phyloP scores from a whole-genome alignment of 306 rosid species.

The Cicer pinnatifidum region DNA sequence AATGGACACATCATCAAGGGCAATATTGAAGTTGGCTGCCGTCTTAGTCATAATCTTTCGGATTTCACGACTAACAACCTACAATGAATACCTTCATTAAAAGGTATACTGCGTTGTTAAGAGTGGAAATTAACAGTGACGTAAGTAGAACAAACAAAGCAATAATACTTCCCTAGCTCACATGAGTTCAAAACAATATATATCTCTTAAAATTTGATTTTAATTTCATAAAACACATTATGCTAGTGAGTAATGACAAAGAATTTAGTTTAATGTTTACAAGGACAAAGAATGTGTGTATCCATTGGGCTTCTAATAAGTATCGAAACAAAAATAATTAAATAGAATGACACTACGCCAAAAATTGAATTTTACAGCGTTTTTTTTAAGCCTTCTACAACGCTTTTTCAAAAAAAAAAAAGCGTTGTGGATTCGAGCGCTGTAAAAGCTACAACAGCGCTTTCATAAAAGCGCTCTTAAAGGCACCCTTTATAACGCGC shows the following conservation, averaged over 20 bases:
- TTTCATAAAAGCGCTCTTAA: too few species aligned
- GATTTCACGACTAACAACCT: slow-evolving; percentile 90
- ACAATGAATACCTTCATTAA: slow-evolving; percentile 34
- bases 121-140: not conserved
- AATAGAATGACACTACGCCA: slow-evolving; percentile 5
- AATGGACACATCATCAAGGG: slow-evolving; percentile 91
- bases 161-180: slow-evolving; percentile 3
- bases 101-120: not conserved
- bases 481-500: too few species aligned
- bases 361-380: too few species aligned
- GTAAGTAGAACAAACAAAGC: slow-evolving; percentile 8
- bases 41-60: slow-evolving; percentile 76
- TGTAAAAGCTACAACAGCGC: too few species aligned
- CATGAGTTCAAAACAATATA: not conserved
- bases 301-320: not conserved
- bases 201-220: slow-evolving; percentile 6
- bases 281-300: not conserved
- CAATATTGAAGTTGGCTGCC: slow-evolving; percentile 82
- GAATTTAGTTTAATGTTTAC: slow-evolving; percentile 7
- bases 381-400: too few species aligned
- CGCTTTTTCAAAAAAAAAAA: too few species aligned
- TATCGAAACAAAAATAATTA: not conserved
- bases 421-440: too few species aligned
- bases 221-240: slow-evolving; percentile 9
- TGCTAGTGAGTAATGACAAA: not conserved